These are phyloP conservation scores for Corymbia citriodora DNA, from an alignment of 441 rosid species.

Conservation along the genomic window DNA sequence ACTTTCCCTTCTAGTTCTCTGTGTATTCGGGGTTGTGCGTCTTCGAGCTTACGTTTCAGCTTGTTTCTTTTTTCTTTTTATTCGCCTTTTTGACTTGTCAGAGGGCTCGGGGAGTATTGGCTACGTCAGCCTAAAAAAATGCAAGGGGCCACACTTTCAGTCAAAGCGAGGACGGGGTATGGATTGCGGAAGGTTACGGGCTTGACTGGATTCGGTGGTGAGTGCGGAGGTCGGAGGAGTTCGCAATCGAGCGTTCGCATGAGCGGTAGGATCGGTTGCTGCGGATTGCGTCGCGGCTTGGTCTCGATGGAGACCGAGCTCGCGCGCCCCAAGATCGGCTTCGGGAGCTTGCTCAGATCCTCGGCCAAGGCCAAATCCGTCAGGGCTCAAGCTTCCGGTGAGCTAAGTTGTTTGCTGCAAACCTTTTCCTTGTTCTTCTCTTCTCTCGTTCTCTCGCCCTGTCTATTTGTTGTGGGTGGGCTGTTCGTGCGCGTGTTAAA, in stretches of 20 bases:
- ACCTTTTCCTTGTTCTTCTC: background rate
- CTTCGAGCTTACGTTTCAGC: background rate
- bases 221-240: conserved; percentile 7
- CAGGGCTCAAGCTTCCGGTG: conserved; percentile 68
- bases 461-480: background rate
- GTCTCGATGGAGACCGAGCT: conserved; percentile 58
- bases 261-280: conserved; percentile 16
- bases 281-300: conserved; percentile 23
- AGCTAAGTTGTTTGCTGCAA: background rate
- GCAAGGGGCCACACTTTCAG: conserved; percentile 51
- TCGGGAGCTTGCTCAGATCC: conserved; percentile 24
- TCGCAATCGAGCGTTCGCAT: conserved; percentile 16
- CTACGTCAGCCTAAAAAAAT: conserved; percentile 23
- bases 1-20: background rate
- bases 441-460: background rate
- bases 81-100: background rate
- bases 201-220: conserved; percentile 11
- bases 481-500: background rate
- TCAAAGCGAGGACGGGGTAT: conserved; percentile 32
- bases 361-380: conserved; percentile 60
- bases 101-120: conserved; percentile 18
- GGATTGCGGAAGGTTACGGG: conserved; percentile 25
- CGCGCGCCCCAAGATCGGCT: conserved; percentile 32
- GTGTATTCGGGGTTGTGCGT: background rate
- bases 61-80: background rate